A percentile compares a stretch with the other conserved stretches of the same genome.
These are phyloP conservation scores for Sistotremastrum suecicum DNA, from an alignment of 768 basidiomycete genomes.

Conservation along the genomic window DNA sequence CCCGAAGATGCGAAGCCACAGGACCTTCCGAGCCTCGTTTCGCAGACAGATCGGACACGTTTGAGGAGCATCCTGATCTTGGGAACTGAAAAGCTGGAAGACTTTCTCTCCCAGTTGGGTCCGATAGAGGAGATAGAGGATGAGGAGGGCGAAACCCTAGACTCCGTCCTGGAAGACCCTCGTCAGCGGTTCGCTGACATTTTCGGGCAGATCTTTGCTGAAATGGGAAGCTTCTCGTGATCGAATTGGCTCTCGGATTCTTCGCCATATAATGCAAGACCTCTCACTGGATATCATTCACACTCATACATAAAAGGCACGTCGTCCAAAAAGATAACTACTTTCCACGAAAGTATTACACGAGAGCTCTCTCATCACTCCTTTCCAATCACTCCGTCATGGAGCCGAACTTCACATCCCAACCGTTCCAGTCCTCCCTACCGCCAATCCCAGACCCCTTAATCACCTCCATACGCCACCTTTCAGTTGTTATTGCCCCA, in stretches of 20 bases:
- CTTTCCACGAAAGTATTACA: too few species aligned
- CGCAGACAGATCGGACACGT: conserved; percentile 59
- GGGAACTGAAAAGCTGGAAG: conserved; percentile 47
- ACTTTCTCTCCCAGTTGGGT: conserved; percentile 38
- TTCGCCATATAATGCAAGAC: too few species aligned
- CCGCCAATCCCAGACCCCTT: too few species aligned
- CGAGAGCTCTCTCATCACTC: too few species aligned
- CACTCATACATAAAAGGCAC: too few species aligned
- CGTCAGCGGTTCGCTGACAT: background rate
- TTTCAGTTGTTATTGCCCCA: conserved; percentile 17
- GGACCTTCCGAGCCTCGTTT: conserved; percentile 1
- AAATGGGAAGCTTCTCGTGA: background rate
- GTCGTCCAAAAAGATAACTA: too few species aligned
- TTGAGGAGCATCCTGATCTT: conserved; percentile 50
- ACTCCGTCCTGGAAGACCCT: background rate
- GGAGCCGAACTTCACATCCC: too few species aligned
- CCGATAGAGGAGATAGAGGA: conserved; percentile 11
- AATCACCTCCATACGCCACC: too few species aligned
- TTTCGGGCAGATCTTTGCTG: conserved; percentile 1
- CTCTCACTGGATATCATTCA: too few species aligned
- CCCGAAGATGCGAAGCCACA: conserved; percentile 22
- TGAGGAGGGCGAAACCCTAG: background rate
- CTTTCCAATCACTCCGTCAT: too few species aligned
- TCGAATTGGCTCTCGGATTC: background rate
- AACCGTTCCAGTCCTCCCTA: too few species aligned